Percentiles rank a stretch among this genome's conserved stretches.
Evolutionary conservation across 169 alveolate species (phyloP).

Genomic region (Theileria annulata): DNA sequence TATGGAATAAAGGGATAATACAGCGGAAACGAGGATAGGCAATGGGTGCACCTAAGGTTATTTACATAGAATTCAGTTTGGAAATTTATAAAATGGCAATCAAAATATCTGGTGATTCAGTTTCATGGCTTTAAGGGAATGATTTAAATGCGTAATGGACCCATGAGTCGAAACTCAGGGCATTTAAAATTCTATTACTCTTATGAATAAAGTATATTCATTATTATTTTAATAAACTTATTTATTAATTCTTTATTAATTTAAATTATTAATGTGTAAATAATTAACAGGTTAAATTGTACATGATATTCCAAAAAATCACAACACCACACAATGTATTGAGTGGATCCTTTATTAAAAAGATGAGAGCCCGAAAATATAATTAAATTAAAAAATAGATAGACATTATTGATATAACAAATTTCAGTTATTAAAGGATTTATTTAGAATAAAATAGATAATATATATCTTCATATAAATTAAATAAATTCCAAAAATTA

Average conservation of each 20-base stretch:
- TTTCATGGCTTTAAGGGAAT: not conserved
- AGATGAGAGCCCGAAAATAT: not conserved
- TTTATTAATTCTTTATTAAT: not conserved
- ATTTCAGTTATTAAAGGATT: not conserved
- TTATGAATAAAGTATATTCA: not conserved
- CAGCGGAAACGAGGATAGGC: slow-evolving; percentile 14
- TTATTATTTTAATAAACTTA: not conserved
- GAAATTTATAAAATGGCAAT: not conserved
- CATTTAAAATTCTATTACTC: not conserved
- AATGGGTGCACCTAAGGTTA: slow-evolving; percentile 6
- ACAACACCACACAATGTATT: not conserved
- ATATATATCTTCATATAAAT: no score
- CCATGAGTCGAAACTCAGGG: not conserved
- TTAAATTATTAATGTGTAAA: not conserved
- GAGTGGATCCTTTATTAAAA: not conserved
- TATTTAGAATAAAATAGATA: no score
- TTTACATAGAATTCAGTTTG: not conserved
- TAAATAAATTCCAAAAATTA: no score
- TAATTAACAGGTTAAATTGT: not conserved
- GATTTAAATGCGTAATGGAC: not conserved
- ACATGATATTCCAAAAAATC: not conserved
- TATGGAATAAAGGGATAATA: not conserved
- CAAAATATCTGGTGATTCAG: not conserved
- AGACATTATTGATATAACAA: not conserved
- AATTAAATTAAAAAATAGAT: no score